Base-by-base conservation (phyloP, 1,284 basidiomycete genomes). In the Naganishia albida region DNA sequence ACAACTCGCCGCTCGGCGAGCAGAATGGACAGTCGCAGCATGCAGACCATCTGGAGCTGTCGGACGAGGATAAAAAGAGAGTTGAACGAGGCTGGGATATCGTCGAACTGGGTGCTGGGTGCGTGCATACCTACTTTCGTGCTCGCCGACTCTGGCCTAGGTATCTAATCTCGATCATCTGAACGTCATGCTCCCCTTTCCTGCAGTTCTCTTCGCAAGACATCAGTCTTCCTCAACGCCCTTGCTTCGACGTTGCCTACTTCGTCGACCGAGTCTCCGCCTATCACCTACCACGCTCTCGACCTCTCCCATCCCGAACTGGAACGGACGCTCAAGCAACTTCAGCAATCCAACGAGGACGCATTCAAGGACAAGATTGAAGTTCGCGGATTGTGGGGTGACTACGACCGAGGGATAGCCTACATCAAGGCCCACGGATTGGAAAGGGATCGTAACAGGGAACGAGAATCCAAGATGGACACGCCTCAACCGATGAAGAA, bases 241-340 rank as follows among this genome's bases (percentile, higher is more conserved):
- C 82, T 97, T 43, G 85, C 90, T 10, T 71, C 49, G 78, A 80
- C 71, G 62, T 70, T 72, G 67, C 63, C 69, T 75, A 28, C 65
- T 3, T n/a, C 53, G 6, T 44, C 62, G 4, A 25, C 26, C 3
- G 20, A 16, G 18, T 59, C 75, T 67, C 80, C 86, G 0, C 85
- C 86, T 12, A 86, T 90, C 73, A 89, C 87, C 1, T 98, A 96
- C 79, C 93, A 91, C 80, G 93, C 94, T 15, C 87, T 99, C 62
- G 95, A 98, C 74, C 86, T 98, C 30, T 92, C 95, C 77, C 83
- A 88, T 70, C 84, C 85, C 62, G 93, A 97, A 75, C 86, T 98
- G 39, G 84, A 88, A 68, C 87, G 93, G 26, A 91, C 91, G 3
- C 83, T 98, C 52, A 80, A 80, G 42, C 83, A 88, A 72, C 86